Evolutionary conservation across 2,329 filamentous ascomycete genomes (phyloP), one percentile per base, ranked within the genome.

Genomic region (Niveomyces coronatus): DNA sequence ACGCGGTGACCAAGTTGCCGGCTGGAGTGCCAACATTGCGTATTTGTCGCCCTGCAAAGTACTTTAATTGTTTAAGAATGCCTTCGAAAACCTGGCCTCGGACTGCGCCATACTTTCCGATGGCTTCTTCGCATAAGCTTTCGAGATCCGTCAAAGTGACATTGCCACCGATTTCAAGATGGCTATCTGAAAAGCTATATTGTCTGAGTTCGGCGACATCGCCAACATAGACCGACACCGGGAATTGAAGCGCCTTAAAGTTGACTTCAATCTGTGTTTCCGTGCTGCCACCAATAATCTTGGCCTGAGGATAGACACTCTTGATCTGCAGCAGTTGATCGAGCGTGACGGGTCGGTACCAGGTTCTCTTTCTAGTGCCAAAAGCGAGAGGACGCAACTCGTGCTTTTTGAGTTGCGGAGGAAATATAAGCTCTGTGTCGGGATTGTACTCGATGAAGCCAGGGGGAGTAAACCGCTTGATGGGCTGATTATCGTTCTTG

Each of bases 241-340:
- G 81, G 55, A 96, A 96, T 50, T 87, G 75, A 68, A 94, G 76
- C 1, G 82, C 86, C 64, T 96, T 96, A 73, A 98, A 96, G 61
- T 94, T 95, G 63, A 93, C 84, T 62, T 98, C 91, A 44, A 98
- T 96, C 60, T 96, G 91, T 0, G 89, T 96, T 60, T 98, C 91
- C 3, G 88, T 94, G 56, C 87, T 94, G 44, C 91, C 91, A 35
- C 87, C 89, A 44, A 98, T 94, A 44, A 98, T 78, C 60, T 96
- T 98, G 4, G 89, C 86, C 18, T 80, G 77, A 0, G 89, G 89
- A 48, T 86, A 81, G 0, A 74, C 78, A 50, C 71, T 79, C 65
- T 96, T 96, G 63, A 98, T 94, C 54, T 94, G 82, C 13, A 96
- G 71, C 13, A 98, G 67, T 54, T 98, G 88, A 27, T 85, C 70